Base-by-base conservation (phyloP, 2,329 filamentous ascomycete species). In the Talaromyces sp. region DNA sequence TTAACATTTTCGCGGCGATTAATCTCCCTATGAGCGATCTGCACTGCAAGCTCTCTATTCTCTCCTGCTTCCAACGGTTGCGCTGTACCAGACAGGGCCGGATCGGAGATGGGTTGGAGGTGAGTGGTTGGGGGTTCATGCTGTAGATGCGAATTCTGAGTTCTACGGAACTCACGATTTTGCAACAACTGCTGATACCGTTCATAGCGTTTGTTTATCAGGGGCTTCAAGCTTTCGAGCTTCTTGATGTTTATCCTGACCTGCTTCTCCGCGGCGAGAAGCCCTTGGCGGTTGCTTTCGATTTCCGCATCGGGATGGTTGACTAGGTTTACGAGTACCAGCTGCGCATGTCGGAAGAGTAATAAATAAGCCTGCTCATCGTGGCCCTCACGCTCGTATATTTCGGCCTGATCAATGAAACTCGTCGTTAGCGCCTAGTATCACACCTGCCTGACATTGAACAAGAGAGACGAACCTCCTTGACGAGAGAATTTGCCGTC, bases 341-440 rank as follows among this genome's bases (percentile, higher is more conserved):
- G 84, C 55, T 87, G 82, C 9, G 91, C 91, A 75, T 96, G 91
- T 65, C 94, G 86, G 70, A 94, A 90, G n/a, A 96, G 83, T 60
- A 97, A 85, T 56, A 97, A 82, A 72, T 96, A 99, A 4, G 93
- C 89, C 69, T 94, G 88, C 66, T 91, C 85, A 63, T 91, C 85
- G 73, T 97, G 92, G 67, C 88, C 87, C 73, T 97, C 93, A 41
- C 83, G 82, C 67, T 94, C 82, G 70, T 96, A 96, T 65, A 93
- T 90, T 53, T 84, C 81, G 19, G 91, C 92, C 89, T 97, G 68
- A 19, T 31, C 17, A 35, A 46, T 4, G 21, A n/a, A 37, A 36
- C 0, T 3, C 21, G 28, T 36, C 5, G 28, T 48, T 11, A 48
- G 45, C 28, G 13, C n/a, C n/a, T 21, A 15, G 45, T 1, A 35